Percentiles rank a stretch among this genome's conserved stretches.
phyloP scores from a whole-genome alignment of 2,329 filamentous ascomycete genomes.

The Alternaria viburni region DNA sequence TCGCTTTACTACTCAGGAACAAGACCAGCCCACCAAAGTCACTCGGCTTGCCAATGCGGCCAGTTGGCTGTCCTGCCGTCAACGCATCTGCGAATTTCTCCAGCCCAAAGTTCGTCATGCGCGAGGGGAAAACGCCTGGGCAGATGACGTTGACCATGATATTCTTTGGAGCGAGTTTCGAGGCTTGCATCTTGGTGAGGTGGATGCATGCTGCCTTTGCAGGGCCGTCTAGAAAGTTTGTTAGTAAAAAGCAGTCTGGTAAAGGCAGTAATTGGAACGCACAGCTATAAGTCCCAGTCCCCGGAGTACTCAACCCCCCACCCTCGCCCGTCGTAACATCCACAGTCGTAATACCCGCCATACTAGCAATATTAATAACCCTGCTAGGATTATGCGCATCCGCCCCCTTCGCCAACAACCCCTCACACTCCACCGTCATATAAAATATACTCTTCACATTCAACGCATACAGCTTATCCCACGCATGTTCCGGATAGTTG shows the following conservation, averaged over 20 bases:
- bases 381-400: constrained; percentile 53
- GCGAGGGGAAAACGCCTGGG: constrained; percentile 57
- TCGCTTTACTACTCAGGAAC: constrained; percentile 50
- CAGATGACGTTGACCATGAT: constrained; percentile 59
- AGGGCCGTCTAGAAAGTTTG: constrained; percentile 49
- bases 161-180: constrained; percentile 59
- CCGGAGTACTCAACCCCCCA: constrained; percentile 61
- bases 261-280: too few species aligned
- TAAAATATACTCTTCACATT: constrained; percentile 63
- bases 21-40: constrained; percentile 57
- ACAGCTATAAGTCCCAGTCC: constrained; percentile 59
- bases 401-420: constrained; percentile 55
- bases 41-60: constrained; percentile 55
- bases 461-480: constrained; percentile 63
- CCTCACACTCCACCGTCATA: constrained; percentile 54
- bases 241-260: too few species aligned
- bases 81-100: constrained; percentile 58
- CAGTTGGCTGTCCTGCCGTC: constrained; percentile 54
- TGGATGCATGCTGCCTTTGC: constrained; percentile 62
- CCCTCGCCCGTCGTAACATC: constrained; percentile 55
- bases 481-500: constrained; percentile 63
- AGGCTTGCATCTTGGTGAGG: constrained; percentile 58
- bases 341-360: constrained; percentile 52
- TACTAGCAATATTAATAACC: constrained; percentile 62
- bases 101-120: constrained; percentile 63